phyloP scores from a whole-genome alignment of 2,329 filamentous ascomycete species.

The Gaeumannomyces sp. region DNA sequence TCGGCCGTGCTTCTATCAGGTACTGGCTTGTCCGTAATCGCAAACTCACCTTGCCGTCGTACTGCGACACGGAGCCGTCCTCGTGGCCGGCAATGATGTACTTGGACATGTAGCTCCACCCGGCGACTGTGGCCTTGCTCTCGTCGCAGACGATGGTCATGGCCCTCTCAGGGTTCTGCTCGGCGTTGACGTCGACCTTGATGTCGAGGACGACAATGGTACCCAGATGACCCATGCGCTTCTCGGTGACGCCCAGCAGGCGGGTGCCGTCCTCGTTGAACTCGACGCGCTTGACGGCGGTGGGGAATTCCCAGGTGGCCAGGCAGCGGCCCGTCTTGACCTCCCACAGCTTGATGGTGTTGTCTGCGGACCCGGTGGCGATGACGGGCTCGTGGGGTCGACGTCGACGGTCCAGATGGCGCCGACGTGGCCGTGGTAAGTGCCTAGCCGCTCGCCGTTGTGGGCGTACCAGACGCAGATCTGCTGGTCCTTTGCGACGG shows the following conservation, averaged over 20 bases:
- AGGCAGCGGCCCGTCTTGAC: constrained; percentile 86
- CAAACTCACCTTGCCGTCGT: constrained; percentile 64
- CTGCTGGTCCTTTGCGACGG: constrained; percentile 37
- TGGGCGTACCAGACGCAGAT: constrained; percentile 96
- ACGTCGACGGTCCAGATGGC: constrained; percentile 98
- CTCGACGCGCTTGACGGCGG: constrained; percentile 94
- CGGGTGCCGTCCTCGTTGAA: constrained; percentile 91
- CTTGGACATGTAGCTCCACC: constrained; percentile 89
- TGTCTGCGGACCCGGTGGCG: constrained; percentile 93
- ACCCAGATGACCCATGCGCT: constrained; percentile 93
- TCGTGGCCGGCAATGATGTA: constrained; percentile 98
- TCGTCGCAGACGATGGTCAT: constrained; percentile 89
- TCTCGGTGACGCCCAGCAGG: constrained; percentile 92
- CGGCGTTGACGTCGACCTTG: constrained; percentile 71
- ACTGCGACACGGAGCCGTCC: constrained; percentile 86
- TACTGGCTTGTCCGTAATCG: neutral
- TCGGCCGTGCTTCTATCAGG: neutral
- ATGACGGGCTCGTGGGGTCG: constrained; percentile 85
- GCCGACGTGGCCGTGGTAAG: constrained; percentile 94
- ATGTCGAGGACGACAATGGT: constrained; percentile 93
- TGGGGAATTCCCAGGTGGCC: constrained; percentile 97
- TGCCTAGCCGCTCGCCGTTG: constrained; percentile 95
- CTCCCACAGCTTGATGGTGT: constrained; percentile 97
- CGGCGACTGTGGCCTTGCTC: constrained; percentile 95
- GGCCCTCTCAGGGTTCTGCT: constrained; percentile 76